Base-by-base conservation (phyloP, 441 rosid genomes). In the Dalechampia spathulata region DNA sequence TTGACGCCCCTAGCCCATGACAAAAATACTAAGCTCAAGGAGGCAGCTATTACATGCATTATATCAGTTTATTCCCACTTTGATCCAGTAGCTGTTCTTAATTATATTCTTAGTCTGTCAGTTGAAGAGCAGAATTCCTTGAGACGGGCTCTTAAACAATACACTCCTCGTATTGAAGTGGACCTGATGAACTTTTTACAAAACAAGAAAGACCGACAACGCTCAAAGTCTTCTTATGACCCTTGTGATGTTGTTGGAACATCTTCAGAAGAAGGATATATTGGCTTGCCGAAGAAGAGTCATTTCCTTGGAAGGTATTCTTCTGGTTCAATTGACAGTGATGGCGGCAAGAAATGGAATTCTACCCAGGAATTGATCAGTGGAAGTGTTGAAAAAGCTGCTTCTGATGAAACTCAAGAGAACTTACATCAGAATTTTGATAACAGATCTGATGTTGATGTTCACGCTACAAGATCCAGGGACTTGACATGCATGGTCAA, bases 101-200 rank as follows among this genome's bases (percentile, higher is more conserved):
- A 90, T 76, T 94, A 81, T 67, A 87, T 94, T 70, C 93, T 94
- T 64, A 84, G 94, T 78, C 74, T 94, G 66, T 85, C 98, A 23
- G 90, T 94, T 62, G 99, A 94, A 75, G 99, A 94, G 64, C 99
- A 94, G 72, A 94, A 85, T 76, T 77, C 84, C 59, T 79, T 90
- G 82, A 86, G 98, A 71, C 82, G 99, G 61, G 74, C 94, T 52
- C 91, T 94, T 58, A 94, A 87, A 69, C 96, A 87, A 72, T 76
- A 84, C 52, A 90, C 96, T 64, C 99, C 99, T 56, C 96, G 96
- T 43, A 90, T 94, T 66, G 99, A 94, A 71, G 99, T 94, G 55
- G 99, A 94, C 67, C 79, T 94, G 38, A 78, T 90, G 73, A 90
- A 83, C 82, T 87, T 77, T 78, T 62, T 94, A 79, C 99, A 94